Percentiles rank a stretch among this genome's conserved stretches.
Evolutionary conservation across 1,284 basidiomycete genomes (phyloP).

Genomic region (Xerocomus minutiporus): DNA sequence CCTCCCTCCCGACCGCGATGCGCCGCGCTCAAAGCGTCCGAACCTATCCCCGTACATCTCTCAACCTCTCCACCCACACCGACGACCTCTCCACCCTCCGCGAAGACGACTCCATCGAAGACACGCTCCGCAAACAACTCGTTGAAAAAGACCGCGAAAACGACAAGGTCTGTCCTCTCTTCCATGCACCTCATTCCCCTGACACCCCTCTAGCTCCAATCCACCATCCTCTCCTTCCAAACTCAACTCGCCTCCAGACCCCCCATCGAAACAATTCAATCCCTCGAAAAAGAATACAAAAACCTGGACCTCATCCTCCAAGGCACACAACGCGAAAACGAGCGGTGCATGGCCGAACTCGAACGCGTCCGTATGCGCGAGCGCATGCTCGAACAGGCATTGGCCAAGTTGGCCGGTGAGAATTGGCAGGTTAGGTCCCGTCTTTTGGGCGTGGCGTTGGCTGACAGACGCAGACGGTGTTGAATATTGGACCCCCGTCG

Average conservation of each 20-base stretch:
- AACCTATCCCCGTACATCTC: conserved; percentile 46
- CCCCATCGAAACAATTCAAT: conserved; percentile 57
- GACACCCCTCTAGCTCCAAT: conserved; percentile 43
- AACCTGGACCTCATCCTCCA: conserved; percentile 67
- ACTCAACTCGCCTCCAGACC: conserved; percentile 60
- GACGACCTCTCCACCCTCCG: conserved; percentile 54
- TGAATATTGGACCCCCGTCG: conserved; percentile 46
- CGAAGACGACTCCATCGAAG: conserved; percentile 52
- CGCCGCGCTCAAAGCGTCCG: conserved; percentile 54
- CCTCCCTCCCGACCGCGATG: conserved; percentile 34
- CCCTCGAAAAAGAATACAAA: conserved; percentile 62
- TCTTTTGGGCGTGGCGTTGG: not conserved
- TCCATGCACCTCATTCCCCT: not conserved
- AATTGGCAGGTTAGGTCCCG: conserved; percentile 66
- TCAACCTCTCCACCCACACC: conserved; percentile 34
- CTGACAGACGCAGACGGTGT: conserved; percentile 33
- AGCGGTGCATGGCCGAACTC: conserved; percentile 69
- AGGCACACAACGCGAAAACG: conserved; percentile 74
- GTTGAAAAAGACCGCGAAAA: conserved; percentile 69
- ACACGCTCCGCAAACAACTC: conserved; percentile 56
- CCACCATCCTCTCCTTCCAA: conserved; percentile 57
- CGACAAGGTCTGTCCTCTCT: conserved; percentile 48
- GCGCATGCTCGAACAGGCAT: conserved; percentile 65
- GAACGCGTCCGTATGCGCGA: conserved; percentile 63
- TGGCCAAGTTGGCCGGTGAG: conserved; percentile 63